phyloP scores from a whole-genome alignment of 225 moss, liverwort and hornwort species.

The Thuidium tamariscinum region DNA sequence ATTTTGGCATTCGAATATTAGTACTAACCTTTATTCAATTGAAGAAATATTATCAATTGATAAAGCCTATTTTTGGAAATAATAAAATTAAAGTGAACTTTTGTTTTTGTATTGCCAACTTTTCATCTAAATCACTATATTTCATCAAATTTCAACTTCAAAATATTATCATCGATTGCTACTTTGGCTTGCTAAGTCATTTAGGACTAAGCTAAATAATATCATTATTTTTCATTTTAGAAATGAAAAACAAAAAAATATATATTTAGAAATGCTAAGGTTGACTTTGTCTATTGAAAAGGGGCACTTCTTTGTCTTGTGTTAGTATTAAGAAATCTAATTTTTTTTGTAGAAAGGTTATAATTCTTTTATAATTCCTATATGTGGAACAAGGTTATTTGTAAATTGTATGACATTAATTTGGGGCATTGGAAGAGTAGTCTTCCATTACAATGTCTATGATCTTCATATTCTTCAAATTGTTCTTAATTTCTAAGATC shows the following conservation, averaged over 20 bases:
- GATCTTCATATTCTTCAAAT: neutral
- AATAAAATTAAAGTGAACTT: neutral
- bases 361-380: neutral
- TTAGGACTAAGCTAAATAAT: too few relatives aligned
- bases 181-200: too few relatives aligned
- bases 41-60: neutral
- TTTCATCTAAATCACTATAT: neutral
- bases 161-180: neutral
- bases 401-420: neutral
- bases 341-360: neutral
- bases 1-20: neutral
- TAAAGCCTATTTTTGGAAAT: neutral
- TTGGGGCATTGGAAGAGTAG: neutral
- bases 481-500: neutral
- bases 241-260: neutral
- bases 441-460: neutral
- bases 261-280: neutral
- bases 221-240: too few relatives aligned
- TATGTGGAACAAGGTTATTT: accelerated
- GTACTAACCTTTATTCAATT: neutral
- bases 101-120: neutral
- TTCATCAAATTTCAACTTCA: neutral
- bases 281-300: neutral
- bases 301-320: neutral
- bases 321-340: neutral